Evolutionary conservation across 169 alveolate species (phyloP), one percentile per base, ranked within the genome.

Genomic region (Sarcocystis neurona): DNA sequence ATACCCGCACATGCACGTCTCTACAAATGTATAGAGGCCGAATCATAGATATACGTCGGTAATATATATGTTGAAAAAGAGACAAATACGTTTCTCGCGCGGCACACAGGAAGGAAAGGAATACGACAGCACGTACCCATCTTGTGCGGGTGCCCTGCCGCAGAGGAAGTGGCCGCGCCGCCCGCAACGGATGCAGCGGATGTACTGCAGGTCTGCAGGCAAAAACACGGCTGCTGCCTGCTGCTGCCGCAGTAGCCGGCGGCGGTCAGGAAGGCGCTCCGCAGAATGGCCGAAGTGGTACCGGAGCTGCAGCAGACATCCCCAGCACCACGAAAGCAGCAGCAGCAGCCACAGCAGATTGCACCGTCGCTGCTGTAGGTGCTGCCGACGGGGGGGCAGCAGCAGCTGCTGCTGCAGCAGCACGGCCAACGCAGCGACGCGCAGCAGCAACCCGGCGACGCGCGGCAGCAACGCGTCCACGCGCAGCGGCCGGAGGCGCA

Each of bases 151-250:
- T n/a, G 75, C 75, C 41, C 32, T 41, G 10, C 75, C 75, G 43
- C 75, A 63, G 43, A 63, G 10, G 75, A 63, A n/a, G 12, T 63
- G 75, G 20, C 75, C 75, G 10, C 43, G 43, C 8, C 41, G 44
- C 46, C 75, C 41, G 75, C 75, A 63, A 37, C 43, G 75, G 8
- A 63, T 18, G 75, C 75, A 63, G 75, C 75, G 75, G 6, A 63
- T n/a, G 43, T 63, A 37, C 6, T 63, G 27, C 1, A 37, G 39
- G 75, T 63, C 75, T 1, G 10, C 75, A 2, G 70, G 18, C 39
- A 58, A 58, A 12, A 58, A 58, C 39, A 58, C 2, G 39, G 18
- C 70, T 2, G 2, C n/a, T 6, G 23, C 30, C n/a, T 27, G n/a
- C 15, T 27, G 6, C 5, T 34, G 72, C 30, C 39, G 6, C 39